Evolutionary conservation across 1,139 yeast genomes (phyloP), one percentile per base, ranked within the genome.

Genomic region (Kazachstania sp.): DNA sequence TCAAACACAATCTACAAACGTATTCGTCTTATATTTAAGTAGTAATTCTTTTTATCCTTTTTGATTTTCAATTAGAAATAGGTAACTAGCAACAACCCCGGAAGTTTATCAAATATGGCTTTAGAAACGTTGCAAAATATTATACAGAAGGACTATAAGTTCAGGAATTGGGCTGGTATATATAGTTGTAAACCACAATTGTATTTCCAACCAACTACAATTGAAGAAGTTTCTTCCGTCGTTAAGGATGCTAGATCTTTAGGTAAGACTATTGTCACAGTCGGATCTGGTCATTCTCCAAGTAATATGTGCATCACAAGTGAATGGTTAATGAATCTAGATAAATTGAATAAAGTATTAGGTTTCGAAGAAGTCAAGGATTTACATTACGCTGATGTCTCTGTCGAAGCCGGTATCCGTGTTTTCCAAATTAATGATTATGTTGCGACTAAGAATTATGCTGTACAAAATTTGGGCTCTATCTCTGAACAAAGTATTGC

Each of bases 221-320:
- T 83, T 3, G 84, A 79, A 9, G 86, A 87, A 57, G 79, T 88
- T 42, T 70, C 71, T 47, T 71, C 69, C 36, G 71, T 90, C 48
- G 85, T 92, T 39, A 70, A 75, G 41, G 73, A 73, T 49, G 98
- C 97, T 5, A 71, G 77, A 41, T 60, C 69, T 44, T 63, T 71
- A 36, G 71, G 74, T 18, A 83, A 79, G 55, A 86, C 95, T 16
- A 70, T 92, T 49, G 83, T 86, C 75, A 79, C 87, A 2, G 92
- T 86, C 8, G 98, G 98, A 0, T 81, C 95, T 0, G 97, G 97
- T 31, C 97, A 92, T 63, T 88, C 97, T 6, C 98, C 98, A 0
- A 84, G 95, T 42, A 90, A 82, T 60, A 69, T 92, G 67, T 87
- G 96, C 45, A 84, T 88, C 84, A 85, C 96, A 2, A 68, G 69